Evolutionary conservation across 2,329 filamentous ascomycete species (phyloP), one percentile per base, ranked within the genome.

Genomic region (Paecilomyces fulvus): DNA sequence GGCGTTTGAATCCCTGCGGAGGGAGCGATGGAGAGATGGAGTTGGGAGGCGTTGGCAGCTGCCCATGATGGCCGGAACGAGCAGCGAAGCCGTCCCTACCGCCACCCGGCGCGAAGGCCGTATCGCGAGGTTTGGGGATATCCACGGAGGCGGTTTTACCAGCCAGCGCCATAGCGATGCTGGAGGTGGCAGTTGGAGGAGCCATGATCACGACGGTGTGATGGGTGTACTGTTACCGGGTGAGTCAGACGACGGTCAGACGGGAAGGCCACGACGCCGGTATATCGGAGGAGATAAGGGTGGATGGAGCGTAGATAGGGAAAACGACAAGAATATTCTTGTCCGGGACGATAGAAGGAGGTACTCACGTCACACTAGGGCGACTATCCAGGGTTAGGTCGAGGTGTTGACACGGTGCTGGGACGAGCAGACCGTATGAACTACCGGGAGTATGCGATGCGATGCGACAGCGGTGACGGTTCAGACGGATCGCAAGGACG

Each of bases 11-110:
- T 67, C 87, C 88, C 67, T 92, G 89, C 58, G 92, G 89, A 65
- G 88, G 86, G 63, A 96, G 81, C 64, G 84, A 87, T 52, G 92
- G 92, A 60, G 92, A 96, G 72, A 96, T 91, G 74, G 92, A 96
- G 79, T 92, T 95, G 59, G 92, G 92, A 70, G 92, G 92, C 72
- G 92, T 96, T 61, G 89, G 90, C 68, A 96, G 84, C 72, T 76
- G 73, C 53, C 63, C 65, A 51, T 67, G 67, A 49, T 72, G 67
- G 49, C 66, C 66, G 20, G 61, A 58, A 56, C 65, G 70, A 62
- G 69, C 61, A 61, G 66, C 65, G 59, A 71, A 70, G 66, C 59
- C 69, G 61, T 70, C 67, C 61, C 67, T 66, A 60, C 66, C 65
- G 58, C 55, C 59, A 57, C 63, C 62, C 25, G 59, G 57, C 57